Conservation (phyloP, 1,284 basidiomycete species). For the Inonotus hispidus region DNA sequence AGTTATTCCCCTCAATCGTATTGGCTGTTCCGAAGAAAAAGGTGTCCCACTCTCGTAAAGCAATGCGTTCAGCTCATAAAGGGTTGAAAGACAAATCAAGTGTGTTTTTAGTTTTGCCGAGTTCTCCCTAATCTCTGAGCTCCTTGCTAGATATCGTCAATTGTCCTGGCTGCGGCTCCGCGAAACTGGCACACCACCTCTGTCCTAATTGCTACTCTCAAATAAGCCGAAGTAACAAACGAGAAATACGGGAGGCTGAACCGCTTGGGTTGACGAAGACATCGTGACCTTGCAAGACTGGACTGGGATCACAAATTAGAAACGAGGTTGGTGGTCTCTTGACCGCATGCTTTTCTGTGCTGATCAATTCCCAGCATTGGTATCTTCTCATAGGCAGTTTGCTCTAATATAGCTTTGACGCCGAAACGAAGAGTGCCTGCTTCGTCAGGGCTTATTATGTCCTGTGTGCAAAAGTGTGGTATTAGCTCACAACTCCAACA, state of each 20-base stretch:
- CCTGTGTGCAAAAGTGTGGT: not conserved
- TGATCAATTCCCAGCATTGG: not conserved
- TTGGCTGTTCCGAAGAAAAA: slow-evolving; percentile 95
- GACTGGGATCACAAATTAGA: not conserved
- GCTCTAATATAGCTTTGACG: not conserved
- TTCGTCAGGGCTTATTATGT: not conserved
- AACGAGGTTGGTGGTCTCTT: not conserved
- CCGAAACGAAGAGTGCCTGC: not conserved
- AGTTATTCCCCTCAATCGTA: slow-evolving; percentile 84
- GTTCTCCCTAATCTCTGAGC: not conserved
- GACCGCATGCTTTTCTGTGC: not conserved
- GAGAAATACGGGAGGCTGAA: slow-evolving; percentile 26
- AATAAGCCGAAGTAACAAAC: slow-evolving; percentile 66
- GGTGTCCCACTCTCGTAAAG: slow-evolving; percentile 87
- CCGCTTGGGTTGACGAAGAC: not conserved
- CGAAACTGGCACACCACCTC: slow-evolving; percentile 87
- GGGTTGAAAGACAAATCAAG: slow-evolving; percentile 93
- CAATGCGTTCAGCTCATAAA: slow-evolving; percentile 94
- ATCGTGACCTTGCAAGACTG: not conserved
- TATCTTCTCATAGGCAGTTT: not conserved
- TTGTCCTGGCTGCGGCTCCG: slow-evolving; percentile 86
- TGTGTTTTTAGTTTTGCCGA: slow-evolving; percentile 34
- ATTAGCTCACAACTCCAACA: no score
- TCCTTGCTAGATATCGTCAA: slow-evolving; percentile 72
- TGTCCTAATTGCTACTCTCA: slow-evolving; percentile 83